phyloP scores from a whole-genome alignment of 1,284 basidiomycete genomes.

The Ustilago tritici region DNA sequence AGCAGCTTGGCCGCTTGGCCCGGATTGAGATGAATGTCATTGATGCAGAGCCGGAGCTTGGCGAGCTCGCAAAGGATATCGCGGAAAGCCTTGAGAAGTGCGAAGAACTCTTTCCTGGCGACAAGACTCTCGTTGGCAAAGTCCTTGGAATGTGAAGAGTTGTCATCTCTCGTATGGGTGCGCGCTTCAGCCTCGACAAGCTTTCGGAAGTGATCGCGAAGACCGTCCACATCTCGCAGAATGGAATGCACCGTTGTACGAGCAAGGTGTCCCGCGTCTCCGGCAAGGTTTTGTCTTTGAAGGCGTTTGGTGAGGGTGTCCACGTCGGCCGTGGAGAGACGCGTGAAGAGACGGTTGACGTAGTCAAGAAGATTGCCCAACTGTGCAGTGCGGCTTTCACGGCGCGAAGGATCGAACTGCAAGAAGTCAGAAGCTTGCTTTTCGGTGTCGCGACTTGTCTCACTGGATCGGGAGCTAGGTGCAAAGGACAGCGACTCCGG shows the following conservation, averaged over 20 bases:
- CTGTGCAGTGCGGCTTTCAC: slow-evolving; percentile 62
- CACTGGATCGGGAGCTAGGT: slow-evolving; percentile 46
- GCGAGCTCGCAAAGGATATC: slow-evolving; percentile 88
- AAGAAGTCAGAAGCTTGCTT: slow-evolving; percentile 33
- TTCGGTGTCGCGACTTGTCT: slow-evolving; percentile 47
- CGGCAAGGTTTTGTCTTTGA: slow-evolving; percentile 87
- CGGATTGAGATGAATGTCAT: slow-evolving; percentile 91
- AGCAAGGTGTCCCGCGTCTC: slow-evolving; percentile 88
- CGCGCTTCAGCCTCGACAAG: slow-evolving; percentile 73
- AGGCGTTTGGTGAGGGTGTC: slow-evolving; percentile 87
- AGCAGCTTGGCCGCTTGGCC: slow-evolving; percentile 72
- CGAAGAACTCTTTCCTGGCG: slow-evolving; percentile 83
- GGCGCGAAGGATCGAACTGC: slow-evolving; percentile 29
- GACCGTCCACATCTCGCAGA: slow-evolving; percentile 77
- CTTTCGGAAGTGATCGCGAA: slow-evolving; percentile 81
- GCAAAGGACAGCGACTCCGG: slow-evolving; percentile 38
- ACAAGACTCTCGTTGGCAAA: slow-evolving; percentile 71
- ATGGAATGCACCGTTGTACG: slow-evolving; percentile 83
- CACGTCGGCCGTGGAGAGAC: slow-evolving; percentile 84
- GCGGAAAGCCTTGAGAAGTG: slow-evolving; percentile 84
- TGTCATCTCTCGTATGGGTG: slow-evolving; percentile 27
- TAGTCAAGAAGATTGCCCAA: slow-evolving; percentile 80
- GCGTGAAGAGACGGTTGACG: slow-evolving; percentile 76
- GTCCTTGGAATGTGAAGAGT: slow-evolving; percentile 71
- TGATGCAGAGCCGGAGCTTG: slow-evolving; percentile 83